phyloP scores from a whole-genome alignment of 805 yeast genomes.

The Alloascoidea africana region DNA sequence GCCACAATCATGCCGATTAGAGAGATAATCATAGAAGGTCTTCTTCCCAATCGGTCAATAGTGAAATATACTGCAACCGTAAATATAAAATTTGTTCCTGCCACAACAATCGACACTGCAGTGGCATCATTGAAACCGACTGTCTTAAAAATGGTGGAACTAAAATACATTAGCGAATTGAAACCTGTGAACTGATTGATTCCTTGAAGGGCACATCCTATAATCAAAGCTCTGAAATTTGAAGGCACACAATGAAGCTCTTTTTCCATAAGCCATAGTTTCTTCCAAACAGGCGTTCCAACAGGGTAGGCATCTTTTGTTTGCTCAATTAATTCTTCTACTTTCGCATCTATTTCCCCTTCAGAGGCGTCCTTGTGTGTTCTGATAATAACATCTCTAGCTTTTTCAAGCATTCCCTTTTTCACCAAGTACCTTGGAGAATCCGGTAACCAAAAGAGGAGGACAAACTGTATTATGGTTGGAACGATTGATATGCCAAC shows the following conservation, averaged over 20 bases:
- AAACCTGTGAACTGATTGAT: conserved; percentile 83
- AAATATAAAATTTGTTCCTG: conserved; percentile 70
- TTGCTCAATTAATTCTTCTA: conserved; percentile 41
- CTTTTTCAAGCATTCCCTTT: conserved; percentile 48
- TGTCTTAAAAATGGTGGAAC: conserved; percentile 67
- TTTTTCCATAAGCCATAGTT: conserved; percentile 14
- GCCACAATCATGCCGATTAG: conserved; percentile 58
- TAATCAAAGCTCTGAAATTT: conserved; percentile 62
- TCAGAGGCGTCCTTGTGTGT: conserved; percentile 52
- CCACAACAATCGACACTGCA: conserved; percentile 68
- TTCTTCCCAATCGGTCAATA: conserved; percentile 66
- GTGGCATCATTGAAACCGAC: conserved; percentile 66
- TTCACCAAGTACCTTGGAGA: conserved; percentile 85
- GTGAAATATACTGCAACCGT: conserved; percentile 61
- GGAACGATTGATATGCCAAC: conserved; percentile 90
- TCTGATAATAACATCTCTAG: conserved; percentile 46
- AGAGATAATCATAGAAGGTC: conserved; percentile 49
- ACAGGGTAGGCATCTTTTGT: conserved; percentile 3
- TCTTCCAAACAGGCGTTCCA: background rate
- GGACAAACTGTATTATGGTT: conserved; percentile 57
- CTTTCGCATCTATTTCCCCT: conserved; percentile 46
- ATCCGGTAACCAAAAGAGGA: conserved; percentile 83
- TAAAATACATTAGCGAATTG: conserved; percentile 75
- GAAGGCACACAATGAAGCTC: conserved; percentile 23
- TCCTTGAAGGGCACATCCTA: conserved; percentile 76